Conservation (phyloP, 768 basidiomycete species). For the Hypholoma fasciculare region DNA sequence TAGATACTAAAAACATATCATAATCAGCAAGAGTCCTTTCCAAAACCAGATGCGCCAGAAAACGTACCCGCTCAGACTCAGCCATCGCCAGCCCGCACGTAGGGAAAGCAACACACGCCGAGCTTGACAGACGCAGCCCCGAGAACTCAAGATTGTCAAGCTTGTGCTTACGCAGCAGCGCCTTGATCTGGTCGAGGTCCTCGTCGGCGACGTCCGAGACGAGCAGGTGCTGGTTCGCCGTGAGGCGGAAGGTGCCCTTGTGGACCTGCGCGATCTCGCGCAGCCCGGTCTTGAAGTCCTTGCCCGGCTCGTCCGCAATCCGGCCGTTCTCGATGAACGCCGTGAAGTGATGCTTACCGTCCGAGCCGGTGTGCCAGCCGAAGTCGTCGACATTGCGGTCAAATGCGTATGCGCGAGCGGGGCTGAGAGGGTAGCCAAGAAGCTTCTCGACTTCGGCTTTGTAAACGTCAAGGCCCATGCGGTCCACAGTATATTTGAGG, state of each 20-base stretch:
- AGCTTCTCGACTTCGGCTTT: conserved; percentile 88
- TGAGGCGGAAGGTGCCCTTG: conserved; percentile 92
- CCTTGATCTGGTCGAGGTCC: conserved; percentile 78
- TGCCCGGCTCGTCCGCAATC: conserved; percentile 89
- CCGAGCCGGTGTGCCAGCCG: conserved; percentile 87
- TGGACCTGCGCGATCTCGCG: conserved; percentile 92
- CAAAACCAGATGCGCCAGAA: background rate
- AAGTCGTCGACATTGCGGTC: conserved; percentile 91
- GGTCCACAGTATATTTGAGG: conserved; percentile 96
- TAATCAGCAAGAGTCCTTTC: background rate
- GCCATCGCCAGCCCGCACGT: conserved; percentile 73
- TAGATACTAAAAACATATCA: conserved; percentile 60
- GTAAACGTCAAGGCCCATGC: conserved; percentile 88
- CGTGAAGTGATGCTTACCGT: conserved; percentile 90
- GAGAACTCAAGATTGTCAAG: conserved; percentile 83
- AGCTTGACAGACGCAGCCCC: conserved; percentile 83
- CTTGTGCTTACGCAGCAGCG: conserved; percentile 78
- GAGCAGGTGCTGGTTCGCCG: conserved; percentile 93
- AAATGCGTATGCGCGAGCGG: conserved; percentile 78
- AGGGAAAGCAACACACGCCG: conserved; percentile 97
- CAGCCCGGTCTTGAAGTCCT: conserved; percentile 90
- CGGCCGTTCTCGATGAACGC: conserved; percentile 98
- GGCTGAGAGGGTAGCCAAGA: conserved; percentile 74
- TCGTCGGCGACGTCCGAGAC: conserved; percentile 78
- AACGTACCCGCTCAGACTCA: conserved; percentile 53